Evolutionary conservation across 371 early-diverging fungal genomes (phyloP).

Genomic region (Rhizopus stolonifer): DNA sequence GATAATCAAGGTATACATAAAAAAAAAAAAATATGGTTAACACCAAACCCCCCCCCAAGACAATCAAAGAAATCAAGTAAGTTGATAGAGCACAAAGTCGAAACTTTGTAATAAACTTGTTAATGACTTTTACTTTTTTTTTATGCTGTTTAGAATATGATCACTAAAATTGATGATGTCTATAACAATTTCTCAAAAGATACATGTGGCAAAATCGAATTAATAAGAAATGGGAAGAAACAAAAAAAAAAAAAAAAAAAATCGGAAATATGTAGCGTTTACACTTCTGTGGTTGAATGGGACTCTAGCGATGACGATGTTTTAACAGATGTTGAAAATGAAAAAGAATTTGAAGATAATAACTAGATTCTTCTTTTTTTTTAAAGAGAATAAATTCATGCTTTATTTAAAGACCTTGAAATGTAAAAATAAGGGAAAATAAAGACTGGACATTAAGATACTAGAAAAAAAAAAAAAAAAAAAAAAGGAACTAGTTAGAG

Average conservation of each 20-base stretch:
- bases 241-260: conserved; percentile 1
- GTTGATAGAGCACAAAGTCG: background rate
- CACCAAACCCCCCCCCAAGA: too few relatives aligned
- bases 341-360: conserved; percentile 1
- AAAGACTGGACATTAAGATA: too few relatives aligned
- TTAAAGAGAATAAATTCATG: background rate
- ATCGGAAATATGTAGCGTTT: background rate
- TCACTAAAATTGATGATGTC: background rate
- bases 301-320: background rate
- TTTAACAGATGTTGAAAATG: conserved; percentile 6
- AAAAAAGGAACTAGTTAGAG: too few relatives aligned
- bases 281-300: background rate
- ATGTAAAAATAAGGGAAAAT: too few relatives aligned
- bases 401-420: too few relatives aligned
- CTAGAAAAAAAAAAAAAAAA: too few relatives aligned
- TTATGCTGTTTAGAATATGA: background rate
- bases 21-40: too few relatives aligned
- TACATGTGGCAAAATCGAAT: background rate
- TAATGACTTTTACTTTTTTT: conserved; percentile 1
- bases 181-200: conserved; percentile 1
- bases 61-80: too few relatives aligned
- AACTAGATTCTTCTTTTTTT: background rate
- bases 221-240: background rate
- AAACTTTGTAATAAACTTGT: background rate
- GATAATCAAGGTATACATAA: too few relatives aligned